Evolutionary conservation across 2,329 filamentous ascomycete species (phyloP).

Genomic region (Penicillium sp.): DNA sequence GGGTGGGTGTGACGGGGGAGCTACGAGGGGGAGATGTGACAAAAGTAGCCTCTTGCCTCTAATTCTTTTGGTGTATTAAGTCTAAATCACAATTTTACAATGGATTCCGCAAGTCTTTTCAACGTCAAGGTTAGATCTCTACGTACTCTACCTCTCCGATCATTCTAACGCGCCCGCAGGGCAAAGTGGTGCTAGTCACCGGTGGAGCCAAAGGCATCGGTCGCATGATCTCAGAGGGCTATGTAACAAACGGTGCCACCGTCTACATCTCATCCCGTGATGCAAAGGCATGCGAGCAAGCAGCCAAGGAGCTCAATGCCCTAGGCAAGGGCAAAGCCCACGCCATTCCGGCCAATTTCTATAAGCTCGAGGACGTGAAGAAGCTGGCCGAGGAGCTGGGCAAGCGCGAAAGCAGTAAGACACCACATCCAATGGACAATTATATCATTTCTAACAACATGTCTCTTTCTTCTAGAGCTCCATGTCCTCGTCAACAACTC

Average conservation of each 20-base stretch:
- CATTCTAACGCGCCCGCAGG: conserved; percentile 27
- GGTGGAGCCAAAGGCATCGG: conserved; percentile 54
- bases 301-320: conserved; percentile 49
- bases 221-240: conserved; percentile 57
- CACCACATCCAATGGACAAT: conserved; percentile 42
- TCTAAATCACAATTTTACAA: conserved; percentile 26
- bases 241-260: conserved; percentile 53
- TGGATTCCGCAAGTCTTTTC: conserved; percentile 59
- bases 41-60: conserved; percentile 4
- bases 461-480: conserved; percentile 36
- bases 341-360: conserved; percentile 54
- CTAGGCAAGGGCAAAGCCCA: conserved; percentile 54
- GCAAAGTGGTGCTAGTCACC: conserved; percentile 51
- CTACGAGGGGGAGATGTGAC: conserved; percentile 12
- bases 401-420: conserved; percentile 56
- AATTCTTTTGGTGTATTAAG: not conserved
- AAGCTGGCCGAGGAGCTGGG: conserved; percentile 50
- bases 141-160: conserved; percentile 51
- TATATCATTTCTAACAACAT: conserved; percentile 2
- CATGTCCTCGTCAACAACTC: conserved; percentile 55
- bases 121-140: conserved; percentile 56
- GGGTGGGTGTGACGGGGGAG: conserved; percentile 2
- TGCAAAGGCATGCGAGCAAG: conserved; percentile 51
- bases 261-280: conserved; percentile 58
- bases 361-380: conserved; percentile 53